Evolutionary conservation across 2,329 filamentous ascomycete species (phyloP), one percentile per base, ranked within the genome.

Genomic region (Cladosporium sp.): DNA sequence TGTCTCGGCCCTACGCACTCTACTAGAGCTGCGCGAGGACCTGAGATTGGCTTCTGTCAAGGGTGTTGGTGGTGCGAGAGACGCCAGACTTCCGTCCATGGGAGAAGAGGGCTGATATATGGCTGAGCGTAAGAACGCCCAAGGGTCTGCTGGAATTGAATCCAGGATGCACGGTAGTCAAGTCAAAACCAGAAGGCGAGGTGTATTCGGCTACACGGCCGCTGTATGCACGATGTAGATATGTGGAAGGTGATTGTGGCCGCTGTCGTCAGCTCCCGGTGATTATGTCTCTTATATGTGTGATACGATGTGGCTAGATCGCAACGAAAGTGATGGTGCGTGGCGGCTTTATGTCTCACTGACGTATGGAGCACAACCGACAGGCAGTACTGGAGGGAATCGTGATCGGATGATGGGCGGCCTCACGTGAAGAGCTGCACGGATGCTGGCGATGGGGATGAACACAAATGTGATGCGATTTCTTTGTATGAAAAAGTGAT

Each of bases 121-220:
- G n/a, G 17, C 6, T 9, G 54, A 56, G 59, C 63, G 54, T 36
- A 69, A 61, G 60, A 70, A 69, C 19, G 65, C 65, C 70, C 71
- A 72, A 59, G 69, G 71, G 50, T 59, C 56, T 36, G 63, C 59
- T 12, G 71, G 70, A 54, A 73, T 62, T 2, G 71, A 70, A 68
- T 73, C 69, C 71, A 73, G 64, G 34, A 49, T 56, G 42, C 12
- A 17, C 30, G 30, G 11, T 34, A 34, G 30, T 34, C 30, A 34
- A 34, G 30, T 34, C 30, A 34, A 34, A 34, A 11, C 30, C 30
- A 20, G 28, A 12, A 50, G 8, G 22, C 43, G 12, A 17, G 14
- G 40, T 43, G 15, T 43, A n/a, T 22, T 34, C 39, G 39, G 38
- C 39, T 22, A 55, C 11, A 15, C 40, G 36, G 52, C 40, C 40